Evolutionary conservation across 129 eudicot genomes (phyloP).

Genomic region (Helianthus tuberosus): DNA sequence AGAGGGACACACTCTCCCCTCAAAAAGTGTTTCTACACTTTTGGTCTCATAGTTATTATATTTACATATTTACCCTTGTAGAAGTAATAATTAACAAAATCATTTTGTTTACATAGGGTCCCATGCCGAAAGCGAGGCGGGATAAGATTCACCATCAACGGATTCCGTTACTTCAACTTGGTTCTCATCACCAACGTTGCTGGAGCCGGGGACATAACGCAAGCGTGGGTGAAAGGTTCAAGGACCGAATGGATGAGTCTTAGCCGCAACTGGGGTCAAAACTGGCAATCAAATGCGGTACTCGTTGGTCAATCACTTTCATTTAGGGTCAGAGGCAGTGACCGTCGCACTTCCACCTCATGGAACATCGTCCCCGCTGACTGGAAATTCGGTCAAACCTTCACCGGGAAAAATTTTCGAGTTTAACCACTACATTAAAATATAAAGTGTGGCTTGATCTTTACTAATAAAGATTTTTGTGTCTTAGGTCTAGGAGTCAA

Average conservation of each 20-base stretch:
- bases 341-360: conserved; percentile 67
- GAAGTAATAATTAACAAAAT: neutral
- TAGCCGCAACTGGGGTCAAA: conserved; percentile 83
- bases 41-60: neutral
- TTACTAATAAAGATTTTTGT: conserved; percentile 20
- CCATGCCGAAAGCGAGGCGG: conserved; percentile 77
- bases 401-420: conserved; percentile 67
- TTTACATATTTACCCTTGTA: no score
- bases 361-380: conserved; percentile 61
- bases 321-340: conserved; percentile 65
- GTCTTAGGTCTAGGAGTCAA: conserved; percentile 17
- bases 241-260: conserved; percentile 63
- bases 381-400: conserved; percentile 86
- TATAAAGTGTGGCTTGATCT: neutral
- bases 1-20: neutral
- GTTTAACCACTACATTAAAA: conserved; percentile 22
- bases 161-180: conserved; percentile 77
- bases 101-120: conserved; percentile 37
- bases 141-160: conserved; percentile 67
- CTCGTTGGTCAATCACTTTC: conserved; percentile 72
- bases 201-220: conserved; percentile 68
- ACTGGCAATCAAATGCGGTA: conserved; percentile 67
- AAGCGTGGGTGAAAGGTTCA: conserved; percentile 66
- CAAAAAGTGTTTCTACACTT: conserved; percentile 23
- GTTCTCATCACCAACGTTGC: conserved; percentile 71